Evolutionary conservation across 495 filamentous ascomycete species (phyloP), one percentile per base, ranked within the genome.

Genomic region (Penicillium herquei): DNA sequence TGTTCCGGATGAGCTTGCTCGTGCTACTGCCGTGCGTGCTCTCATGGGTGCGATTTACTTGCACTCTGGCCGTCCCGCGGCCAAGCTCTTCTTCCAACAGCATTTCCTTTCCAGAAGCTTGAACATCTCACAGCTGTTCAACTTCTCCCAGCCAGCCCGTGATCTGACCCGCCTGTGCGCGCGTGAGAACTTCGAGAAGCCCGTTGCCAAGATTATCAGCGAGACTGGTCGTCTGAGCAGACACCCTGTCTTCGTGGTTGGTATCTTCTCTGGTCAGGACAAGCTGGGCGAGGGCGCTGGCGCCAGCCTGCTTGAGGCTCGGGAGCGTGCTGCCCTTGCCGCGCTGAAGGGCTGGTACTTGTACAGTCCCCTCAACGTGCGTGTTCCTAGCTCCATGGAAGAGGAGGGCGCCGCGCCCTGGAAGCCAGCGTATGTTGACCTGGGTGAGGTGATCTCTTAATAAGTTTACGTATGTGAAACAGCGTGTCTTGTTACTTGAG

Each of bases 281-380:
- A 88, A 90, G 80, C 77, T 98, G 45, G 92, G 94, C 50, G 93
- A 98, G 72, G 95, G 84, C 32, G 75, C 84, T 54, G 94, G 87
- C 35, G 70, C 82, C 47, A 89, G 80, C 72, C 75, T 98, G 54
- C 72, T 89, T 52, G 84, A 90, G 69, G 93, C 89, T 51, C 84
- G 89, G 59, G 78, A 79, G 42, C 79, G 89, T 64, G 94, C 94
- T 12, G 82, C 91, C 39, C 88, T 93, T 44, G 83, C 87, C 49
- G 84, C 93, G 14, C 75, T 98, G 61, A 96, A 96, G 78, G 79
- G 83, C 14, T 98, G 95, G 95, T 98, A 98, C 72, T 77, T 98
- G 53, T 98, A 98, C 72, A 89, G 84, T 69, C 94, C 94, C 10
- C 54, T 83, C 42, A 73, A 84, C 49, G 83, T 85, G 12, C 78